phyloP scores from a whole-genome alignment of 2,329 filamentous ascomycete species.

The Claviceps sp. region DNA sequence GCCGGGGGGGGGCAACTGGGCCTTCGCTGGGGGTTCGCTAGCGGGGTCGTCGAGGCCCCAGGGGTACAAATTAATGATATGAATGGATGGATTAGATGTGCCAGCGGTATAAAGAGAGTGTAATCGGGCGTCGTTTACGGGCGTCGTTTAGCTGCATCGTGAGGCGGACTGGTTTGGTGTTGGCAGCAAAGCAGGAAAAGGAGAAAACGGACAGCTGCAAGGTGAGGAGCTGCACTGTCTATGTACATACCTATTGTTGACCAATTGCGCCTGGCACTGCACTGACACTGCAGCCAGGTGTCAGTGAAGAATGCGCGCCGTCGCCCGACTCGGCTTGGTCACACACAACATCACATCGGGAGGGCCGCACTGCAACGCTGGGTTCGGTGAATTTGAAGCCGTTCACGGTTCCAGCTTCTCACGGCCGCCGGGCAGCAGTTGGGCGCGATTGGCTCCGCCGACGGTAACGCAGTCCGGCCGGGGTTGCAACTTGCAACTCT shows the following conservation, averaged over 20 bases:
- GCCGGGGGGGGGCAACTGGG: constrained; percentile 4
- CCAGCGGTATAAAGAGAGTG: neutral
- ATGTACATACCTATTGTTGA: neutral
- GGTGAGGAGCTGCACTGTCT: neutral
- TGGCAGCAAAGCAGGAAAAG: constrained; percentile 1
- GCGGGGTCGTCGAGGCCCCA: constrained; percentile 2
- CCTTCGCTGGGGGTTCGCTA: neutral
- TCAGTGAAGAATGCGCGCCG: neutral
- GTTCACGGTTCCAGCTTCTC: too few relatives aligned
- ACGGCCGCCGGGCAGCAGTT: too few relatives aligned
- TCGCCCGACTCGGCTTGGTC: too few relatives aligned
- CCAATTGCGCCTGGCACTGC: neutral
- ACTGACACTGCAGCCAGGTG: neutral
- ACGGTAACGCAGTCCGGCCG: neutral
- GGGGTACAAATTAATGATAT: neutral
- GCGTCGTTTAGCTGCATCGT: constrained; percentile 11
- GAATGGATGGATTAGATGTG: constrained; percentile 3
- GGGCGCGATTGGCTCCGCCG: neutral
- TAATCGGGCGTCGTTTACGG: constrained; percentile 8
- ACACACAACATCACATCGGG: too few relatives aligned
- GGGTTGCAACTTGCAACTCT: too few relatives aligned
- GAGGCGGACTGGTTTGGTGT: constrained; percentile 8
- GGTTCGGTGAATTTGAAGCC: neutral
- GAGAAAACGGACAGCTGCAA: neutral
- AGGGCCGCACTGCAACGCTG: neutral